phyloP scores from a whole-genome alignment of 2,329 filamentous ascomycete genomes.

The Cercospora sesami region DNA sequence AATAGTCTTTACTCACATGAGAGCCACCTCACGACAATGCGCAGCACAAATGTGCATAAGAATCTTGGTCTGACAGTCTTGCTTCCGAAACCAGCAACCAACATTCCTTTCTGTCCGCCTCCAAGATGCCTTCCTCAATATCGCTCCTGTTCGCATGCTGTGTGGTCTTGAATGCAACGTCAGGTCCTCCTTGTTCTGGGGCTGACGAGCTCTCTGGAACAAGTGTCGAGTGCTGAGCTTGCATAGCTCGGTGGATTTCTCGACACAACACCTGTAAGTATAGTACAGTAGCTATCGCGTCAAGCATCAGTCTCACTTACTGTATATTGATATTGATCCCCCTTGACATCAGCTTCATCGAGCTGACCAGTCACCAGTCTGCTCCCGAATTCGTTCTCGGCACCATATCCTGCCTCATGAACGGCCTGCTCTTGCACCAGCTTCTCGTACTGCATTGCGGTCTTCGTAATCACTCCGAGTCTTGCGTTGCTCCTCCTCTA shows the following conservation, averaged over 20 bases:
- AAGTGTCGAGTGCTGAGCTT: neutral
- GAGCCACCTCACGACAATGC: no score
- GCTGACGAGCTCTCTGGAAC: neutral
- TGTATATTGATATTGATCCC: no score
- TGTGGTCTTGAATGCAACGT: neutral
- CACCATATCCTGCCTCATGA: neutral
- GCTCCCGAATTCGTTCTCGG: neutral
- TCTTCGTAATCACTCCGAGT: neutral
- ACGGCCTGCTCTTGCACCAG: neutral
- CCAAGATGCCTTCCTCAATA: neutral
- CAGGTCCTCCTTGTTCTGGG: neutral
- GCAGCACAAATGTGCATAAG: neutral
- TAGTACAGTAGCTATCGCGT: no score
- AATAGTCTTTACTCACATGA: neutral
- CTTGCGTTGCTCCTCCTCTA: neutral
- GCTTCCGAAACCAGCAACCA: neutral
- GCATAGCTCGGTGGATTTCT: no score
- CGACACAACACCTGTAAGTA: no score
- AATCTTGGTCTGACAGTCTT: neutral
- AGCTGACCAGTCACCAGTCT: neutral
- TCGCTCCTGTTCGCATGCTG: neutral
- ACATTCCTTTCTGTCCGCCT: neutral
- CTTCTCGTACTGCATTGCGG: neutral
- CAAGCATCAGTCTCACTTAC: no score
- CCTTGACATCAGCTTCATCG: no score